Base-by-base conservation (phyloP, 345 rosid species). In the Trapa incisa region DNA sequence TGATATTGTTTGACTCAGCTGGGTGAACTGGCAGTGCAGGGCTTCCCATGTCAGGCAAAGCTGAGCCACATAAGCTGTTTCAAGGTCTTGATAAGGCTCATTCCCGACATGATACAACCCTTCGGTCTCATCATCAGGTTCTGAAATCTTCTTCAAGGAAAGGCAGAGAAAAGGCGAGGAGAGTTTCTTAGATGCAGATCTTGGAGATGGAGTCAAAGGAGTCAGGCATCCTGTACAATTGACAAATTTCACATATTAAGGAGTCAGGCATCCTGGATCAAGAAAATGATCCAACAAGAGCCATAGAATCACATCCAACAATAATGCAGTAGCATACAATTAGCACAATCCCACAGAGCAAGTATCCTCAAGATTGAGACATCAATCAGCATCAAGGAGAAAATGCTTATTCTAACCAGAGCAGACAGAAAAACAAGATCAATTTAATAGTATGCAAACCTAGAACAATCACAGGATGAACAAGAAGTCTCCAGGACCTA, bases 21-120 rank as follows among this genome's bases (percentile, higher is more conserved):
- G 97, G 22, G 93, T 79, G 74, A 89, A 91, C 45, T 91, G 99
- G 76, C 97, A 87, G 65, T 94, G 99, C 73, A 94, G 90, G 37
- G 94, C 93, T 81, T 94, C 99, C 99, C 97, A 94, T 22, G 97
- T 85, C 77, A 94, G 82, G 84, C 96, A 91, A 71, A 86, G 72
- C n/a, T 91, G 99, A 79, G 89, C 96, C 60, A 94, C 89, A 73
- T 94, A 94, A 3, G 96, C 92, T 47, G 73, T 81, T 74, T 94
- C 99, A 48, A 94, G 78, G 79, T 91, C 96, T 48, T 78, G 89
- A 72, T 75, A 86, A 43, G 86, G 81, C 47, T 85, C 79, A 22
- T 63, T 38, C 65, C 74, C 79, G 5, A 80, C 68, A 77, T 73
- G 81, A 67, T 83, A 92, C 69, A 86, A 76, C 67, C 75, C 78